These are phyloP conservation scores for Globomyces pollinis-pini DNA, from an alignment of 192 early-diverging fungal species.

Conservation along the genomic window DNA sequence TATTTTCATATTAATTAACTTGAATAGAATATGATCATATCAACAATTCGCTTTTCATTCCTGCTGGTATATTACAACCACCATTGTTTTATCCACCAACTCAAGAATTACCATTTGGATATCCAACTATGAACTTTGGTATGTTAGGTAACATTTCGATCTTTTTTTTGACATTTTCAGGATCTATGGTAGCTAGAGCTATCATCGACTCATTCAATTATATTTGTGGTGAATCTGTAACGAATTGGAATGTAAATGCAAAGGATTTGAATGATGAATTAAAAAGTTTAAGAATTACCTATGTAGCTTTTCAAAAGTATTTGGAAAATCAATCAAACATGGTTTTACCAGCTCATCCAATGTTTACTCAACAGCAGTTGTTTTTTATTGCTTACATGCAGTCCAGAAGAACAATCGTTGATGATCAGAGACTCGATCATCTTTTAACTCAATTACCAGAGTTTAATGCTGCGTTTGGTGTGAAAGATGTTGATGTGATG, in stretches of 20 bases:
- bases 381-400: slow-evolving; percentile 3
- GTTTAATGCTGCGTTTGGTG: slow-evolving; percentile 2
- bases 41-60: slow-evolving; percentile 20
- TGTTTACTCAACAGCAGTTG: slow-evolving; percentile 8
- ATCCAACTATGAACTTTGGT: slow-evolving; percentile 20
- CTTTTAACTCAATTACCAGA: not conserved
- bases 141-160: slow-evolving; percentile 22
- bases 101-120: not conserved
- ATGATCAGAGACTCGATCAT: slow-evolving; percentile 4
- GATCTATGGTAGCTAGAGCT: slow-evolving; percentile 20
- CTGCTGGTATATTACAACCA: slow-evolving; percentile 26
- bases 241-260: slow-evolving; percentile 9
- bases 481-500: slow-evolving; percentile 7
- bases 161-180: slow-evolving; percentile 33
- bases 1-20: no score
- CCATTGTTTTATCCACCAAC: slow-evolving; percentile 20
- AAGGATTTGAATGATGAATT: slow-evolving; percentile 31
- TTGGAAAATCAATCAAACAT: not conserved
- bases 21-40: slow-evolving; percentile 27
- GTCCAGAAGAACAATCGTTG: not conserved
- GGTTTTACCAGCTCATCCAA: not conserved
- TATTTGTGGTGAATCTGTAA: slow-evolving; percentile 30
- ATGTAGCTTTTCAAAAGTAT: not conserved
- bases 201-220: slow-evolving; percentile 14
- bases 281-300: slow-evolving; percentile 12